These are phyloP conservation scores for Chalciporus chontae DNA, from an alignment of 768 basidiomycete genomes.

Conservation along the genomic window DNA sequence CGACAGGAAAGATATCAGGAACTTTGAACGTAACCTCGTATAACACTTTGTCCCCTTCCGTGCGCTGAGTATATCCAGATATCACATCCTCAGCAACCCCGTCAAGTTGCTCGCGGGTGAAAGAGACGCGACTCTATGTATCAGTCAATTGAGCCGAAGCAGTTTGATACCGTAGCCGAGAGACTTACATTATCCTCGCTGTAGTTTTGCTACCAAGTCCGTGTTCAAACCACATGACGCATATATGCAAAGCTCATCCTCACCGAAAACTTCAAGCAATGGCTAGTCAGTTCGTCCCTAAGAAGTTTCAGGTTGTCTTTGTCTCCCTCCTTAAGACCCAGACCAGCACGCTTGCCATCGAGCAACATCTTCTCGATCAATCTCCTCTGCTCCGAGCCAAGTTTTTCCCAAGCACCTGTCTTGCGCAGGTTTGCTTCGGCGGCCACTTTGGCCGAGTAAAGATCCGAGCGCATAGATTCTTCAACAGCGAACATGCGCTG, in stretches of 20 bases:
- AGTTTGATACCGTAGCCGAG: background rate
- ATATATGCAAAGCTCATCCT: constrained; percentile 21
- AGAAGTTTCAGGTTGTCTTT: constrained; percentile 53
- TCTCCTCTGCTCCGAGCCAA: constrained; percentile 68
- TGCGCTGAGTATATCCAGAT: constrained; percentile 69
- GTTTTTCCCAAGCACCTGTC: constrained; percentile 55
- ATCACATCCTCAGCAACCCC: constrained; percentile 79
- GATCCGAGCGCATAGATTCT: constrained; percentile 74
- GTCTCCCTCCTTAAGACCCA: constrained; percentile 60
- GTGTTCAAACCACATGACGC: background rate
- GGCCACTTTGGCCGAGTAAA: constrained; percentile 64
- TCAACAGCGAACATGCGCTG: constrained; percentile 69
- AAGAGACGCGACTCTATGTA: constrained; percentile 53
- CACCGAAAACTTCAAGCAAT: constrained; percentile 72
- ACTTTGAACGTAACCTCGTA: constrained; percentile 79
- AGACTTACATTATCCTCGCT: constrained; percentile 75
- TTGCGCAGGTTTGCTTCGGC: constrained; percentile 66
- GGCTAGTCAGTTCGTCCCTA: constrained; percentile 73
- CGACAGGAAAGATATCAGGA: constrained; percentile 75
- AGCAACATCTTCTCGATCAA: constrained; percentile 74
- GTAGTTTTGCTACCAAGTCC: constrained; percentile 64
- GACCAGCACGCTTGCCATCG: constrained; percentile 74
- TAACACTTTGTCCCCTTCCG: constrained; percentile 50
- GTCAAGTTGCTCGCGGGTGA: constrained; percentile 69
- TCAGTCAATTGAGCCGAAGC: background rate